phyloP scores from a whole-genome alignment of 345 rosid genomes.

The Physaria fendleri region DNA sequence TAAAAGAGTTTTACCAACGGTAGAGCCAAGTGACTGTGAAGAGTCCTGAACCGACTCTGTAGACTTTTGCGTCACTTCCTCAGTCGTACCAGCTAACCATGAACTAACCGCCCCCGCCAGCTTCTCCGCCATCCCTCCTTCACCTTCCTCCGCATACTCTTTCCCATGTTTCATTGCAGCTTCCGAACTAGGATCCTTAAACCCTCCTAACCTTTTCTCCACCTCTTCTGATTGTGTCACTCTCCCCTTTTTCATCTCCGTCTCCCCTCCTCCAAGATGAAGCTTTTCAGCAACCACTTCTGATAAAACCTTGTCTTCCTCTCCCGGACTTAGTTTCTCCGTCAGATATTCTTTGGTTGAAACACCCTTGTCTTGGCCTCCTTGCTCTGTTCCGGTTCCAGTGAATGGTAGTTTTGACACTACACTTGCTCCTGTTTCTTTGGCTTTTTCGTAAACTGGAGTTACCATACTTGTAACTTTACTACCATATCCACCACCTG shows the following conservation, averaged over 20 bases:
- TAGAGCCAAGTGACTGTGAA: constrained; percentile 27
- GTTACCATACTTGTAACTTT: constrained; percentile 31
- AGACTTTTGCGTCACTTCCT: constrained; percentile 25
- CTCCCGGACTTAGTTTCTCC: constrained; percentile 71
- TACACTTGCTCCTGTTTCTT: constrained; percentile 36
- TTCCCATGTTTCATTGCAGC: constrained; percentile 19
- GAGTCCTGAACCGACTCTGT: constrained; percentile 26
- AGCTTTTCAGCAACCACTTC: constrained; percentile 48
- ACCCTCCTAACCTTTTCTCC: constrained; percentile 35
- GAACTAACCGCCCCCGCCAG: constrained; percentile 54
- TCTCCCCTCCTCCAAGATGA: constrained; percentile 26
- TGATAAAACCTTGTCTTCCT: constrained; percentile 62
- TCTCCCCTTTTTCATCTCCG: constrained; percentile 25
- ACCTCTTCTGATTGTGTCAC: constrained; percentile 61
- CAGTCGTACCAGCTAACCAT: constrained; percentile 38
- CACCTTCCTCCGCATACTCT: constrained; percentile 17
- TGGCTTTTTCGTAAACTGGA: constrained; percentile 49
- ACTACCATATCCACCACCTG: constrained; percentile 40
- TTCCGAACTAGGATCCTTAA: constrained; percentile 16
- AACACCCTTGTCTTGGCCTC: constrained; percentile 41
- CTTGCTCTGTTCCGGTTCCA: neutral
- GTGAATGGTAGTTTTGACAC: constrained; percentile 29
- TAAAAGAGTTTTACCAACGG: constrained; percentile 26
- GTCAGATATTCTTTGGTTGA: constrained; percentile 44
- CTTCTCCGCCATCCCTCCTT: constrained; percentile 41